Evolutionary conservation across 257 asterid species (phyloP).

Genomic region (Osmanthus fragrans): DNA sequence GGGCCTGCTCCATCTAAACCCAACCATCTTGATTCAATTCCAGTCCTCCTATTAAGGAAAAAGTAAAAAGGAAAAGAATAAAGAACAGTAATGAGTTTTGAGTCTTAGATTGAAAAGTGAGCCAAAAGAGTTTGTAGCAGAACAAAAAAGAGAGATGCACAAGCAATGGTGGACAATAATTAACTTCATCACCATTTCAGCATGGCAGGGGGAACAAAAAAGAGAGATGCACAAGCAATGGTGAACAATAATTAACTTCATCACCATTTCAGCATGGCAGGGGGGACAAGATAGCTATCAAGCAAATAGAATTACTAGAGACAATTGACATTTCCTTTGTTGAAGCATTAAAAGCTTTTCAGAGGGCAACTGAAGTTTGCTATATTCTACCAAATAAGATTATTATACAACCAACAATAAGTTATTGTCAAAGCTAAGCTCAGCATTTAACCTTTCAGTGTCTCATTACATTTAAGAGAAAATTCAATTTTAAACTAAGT

Average conservation of each 20-base stretch:
- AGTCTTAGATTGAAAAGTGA: neutral
- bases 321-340: neutral
- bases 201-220: neutral
- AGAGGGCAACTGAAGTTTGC: neutral
- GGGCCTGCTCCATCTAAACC: slow-evolving; percentile 77
- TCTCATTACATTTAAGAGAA: no score
- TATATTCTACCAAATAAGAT: neutral
- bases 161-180: neutral
- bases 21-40: slow-evolving; percentile 69
- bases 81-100: neutral
- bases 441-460: no score
- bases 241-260: neutral
- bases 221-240: neutral
- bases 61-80: neutral
- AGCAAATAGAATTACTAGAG: neutral
- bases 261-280: neutral
- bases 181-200: neutral
- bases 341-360: neutral
- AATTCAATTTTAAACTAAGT: neutral
- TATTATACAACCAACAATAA: neutral
- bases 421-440: neutral
- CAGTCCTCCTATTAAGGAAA: slow-evolving; percentile 44
- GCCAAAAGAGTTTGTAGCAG: slow-evolving; percentile 2
- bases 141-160: neutral
- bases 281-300: neutral